Conservation (phyloP, 2,329 filamentous ascomycete species). For the Nemania diffusa region DNA sequence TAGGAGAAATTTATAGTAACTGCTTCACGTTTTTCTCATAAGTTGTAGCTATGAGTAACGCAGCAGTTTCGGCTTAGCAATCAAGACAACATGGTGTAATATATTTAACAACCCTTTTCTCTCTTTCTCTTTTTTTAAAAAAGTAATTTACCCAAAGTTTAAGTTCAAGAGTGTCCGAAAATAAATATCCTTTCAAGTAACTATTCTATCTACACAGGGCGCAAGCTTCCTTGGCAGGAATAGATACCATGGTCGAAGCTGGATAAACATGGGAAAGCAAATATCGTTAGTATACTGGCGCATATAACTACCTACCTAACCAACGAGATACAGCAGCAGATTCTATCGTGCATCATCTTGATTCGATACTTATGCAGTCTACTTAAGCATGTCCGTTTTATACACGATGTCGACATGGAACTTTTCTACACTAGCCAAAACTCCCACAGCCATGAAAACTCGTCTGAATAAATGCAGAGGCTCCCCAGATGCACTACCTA, state of each 20-base stretch:
- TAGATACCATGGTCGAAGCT: neutral
- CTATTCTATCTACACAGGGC: neutral
- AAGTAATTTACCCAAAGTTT: neutral
- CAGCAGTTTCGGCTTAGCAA: neutral
- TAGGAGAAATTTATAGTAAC: neutral
- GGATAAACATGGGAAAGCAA: neutral
- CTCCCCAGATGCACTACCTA: neutral
- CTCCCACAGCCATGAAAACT: slow-evolving; percentile 8
- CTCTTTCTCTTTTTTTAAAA: neutral
- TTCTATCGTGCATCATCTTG: neutral
- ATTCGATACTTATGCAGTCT: neutral
- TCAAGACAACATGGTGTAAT: neutral
- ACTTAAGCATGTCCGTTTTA: neutral
- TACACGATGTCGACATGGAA: slow-evolving; percentile 14
- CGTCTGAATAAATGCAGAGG: neutral
- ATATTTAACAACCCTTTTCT: neutral
- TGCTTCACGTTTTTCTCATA: neutral
- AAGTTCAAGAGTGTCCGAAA: neutral
- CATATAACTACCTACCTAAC: neutral
- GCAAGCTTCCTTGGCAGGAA: neutral
- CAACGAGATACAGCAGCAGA: neutral
- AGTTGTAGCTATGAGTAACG: neutral
- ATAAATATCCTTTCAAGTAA: neutral
- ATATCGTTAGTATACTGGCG: no score
- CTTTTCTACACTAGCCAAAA: neutral